These are phyloP conservation scores for Globisporangium mamillatum DNA, from an alignment of 352 stramenopile genomes.

Conservation along the genomic window DNA sequence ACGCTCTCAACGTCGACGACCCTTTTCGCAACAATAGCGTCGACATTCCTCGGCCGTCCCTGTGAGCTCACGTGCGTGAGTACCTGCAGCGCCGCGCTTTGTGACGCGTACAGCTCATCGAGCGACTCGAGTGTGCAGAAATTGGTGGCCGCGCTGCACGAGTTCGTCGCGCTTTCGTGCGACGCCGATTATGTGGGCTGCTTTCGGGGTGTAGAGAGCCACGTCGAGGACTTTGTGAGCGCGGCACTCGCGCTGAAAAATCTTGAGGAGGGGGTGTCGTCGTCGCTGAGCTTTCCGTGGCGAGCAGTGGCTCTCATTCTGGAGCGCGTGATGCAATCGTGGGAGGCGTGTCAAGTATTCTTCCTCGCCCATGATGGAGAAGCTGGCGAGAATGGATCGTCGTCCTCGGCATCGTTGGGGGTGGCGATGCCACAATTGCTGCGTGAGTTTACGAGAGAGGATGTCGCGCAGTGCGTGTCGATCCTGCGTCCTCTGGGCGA, in stretches of 20 bases:
- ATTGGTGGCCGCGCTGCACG: constrained; percentile 3
- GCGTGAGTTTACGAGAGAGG: constrained; percentile 10
- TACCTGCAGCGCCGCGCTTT: neutral
- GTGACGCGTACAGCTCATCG: neutral
- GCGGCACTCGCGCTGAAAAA: constrained; percentile 1
- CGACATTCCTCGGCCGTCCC: constrained; percentile 6
- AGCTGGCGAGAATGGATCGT: neutral
- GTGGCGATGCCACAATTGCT: neutral
- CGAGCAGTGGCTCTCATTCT: constrained; percentile 4
- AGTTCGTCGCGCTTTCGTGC: neutral
- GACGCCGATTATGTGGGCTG: constrained; percentile 9
- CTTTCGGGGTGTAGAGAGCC: constrained; percentile 10
- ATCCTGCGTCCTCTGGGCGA: constrained; percentile 14
- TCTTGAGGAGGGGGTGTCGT: neutral
- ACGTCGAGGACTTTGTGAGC: constrained; percentile 6
- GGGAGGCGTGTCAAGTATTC: constrained; percentile 10
- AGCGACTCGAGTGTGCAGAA: constrained; percentile 2
- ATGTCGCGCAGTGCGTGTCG: constrained; percentile 11
- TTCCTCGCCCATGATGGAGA: neutral
- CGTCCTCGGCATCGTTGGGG: neutral
- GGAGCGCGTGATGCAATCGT: neutral
- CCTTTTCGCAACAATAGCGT: neutral
- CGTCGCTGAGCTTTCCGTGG: constrained; percentile 5
- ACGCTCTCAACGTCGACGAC: neutral
- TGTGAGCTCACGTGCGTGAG: constrained; percentile 4